Conservation (phyloP, 208 protist species). For the Leishmania arabica region DNA sequence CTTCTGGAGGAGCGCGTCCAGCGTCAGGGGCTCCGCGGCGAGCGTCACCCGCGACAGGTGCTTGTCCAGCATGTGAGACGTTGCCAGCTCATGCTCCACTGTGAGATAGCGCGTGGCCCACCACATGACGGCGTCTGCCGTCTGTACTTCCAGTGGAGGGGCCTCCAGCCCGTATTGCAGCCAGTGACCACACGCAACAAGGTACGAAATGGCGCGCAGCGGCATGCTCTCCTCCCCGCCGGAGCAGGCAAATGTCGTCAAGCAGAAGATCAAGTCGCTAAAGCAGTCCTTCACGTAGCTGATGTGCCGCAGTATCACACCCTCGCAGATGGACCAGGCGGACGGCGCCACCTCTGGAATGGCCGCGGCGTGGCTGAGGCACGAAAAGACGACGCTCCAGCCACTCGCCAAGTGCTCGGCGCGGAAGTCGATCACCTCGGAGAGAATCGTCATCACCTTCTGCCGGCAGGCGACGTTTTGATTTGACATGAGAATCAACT, state of each 20-base stretch:
- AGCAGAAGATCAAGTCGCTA: constrained; percentile 81
- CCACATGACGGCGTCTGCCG: constrained; percentile 40
- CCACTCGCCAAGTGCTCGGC: constrained; percentile 75
- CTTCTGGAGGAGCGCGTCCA: constrained; percentile 48
- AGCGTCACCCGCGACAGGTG: constrained; percentile 55
- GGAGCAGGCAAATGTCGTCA: constrained; percentile 80
- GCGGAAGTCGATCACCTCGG: constrained; percentile 80
- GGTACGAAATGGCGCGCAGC: constrained; percentile 66
- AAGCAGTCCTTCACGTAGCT: constrained; percentile 80
- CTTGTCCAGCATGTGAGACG: constrained; percentile 24
- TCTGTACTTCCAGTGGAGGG: constrained; percentile 50
- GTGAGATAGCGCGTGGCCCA: constrained; percentile 64
- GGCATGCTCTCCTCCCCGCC: constrained; percentile 56
- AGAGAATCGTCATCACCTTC: constrained; percentile 68
- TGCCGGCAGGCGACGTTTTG: constrained; percentile 55
- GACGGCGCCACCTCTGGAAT: constrained; percentile 72
- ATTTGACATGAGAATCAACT: constrained; percentile 77
- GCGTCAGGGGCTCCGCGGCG: constrained; percentile 47
- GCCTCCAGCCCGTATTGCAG: constrained; percentile 82
- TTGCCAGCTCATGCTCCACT: constrained; percentile 48
- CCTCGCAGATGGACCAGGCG: constrained; percentile 72
- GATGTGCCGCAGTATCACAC: constrained; percentile 63
- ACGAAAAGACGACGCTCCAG: constrained; percentile 85
- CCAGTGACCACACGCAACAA: constrained; percentile 80
- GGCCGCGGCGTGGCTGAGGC: constrained; percentile 71